Evolutionary conservation across 495 filamentous ascomycete species (phyloP), one percentile per base, ranked within the genome.

Genomic region (Penicillium soppii): DNA sequence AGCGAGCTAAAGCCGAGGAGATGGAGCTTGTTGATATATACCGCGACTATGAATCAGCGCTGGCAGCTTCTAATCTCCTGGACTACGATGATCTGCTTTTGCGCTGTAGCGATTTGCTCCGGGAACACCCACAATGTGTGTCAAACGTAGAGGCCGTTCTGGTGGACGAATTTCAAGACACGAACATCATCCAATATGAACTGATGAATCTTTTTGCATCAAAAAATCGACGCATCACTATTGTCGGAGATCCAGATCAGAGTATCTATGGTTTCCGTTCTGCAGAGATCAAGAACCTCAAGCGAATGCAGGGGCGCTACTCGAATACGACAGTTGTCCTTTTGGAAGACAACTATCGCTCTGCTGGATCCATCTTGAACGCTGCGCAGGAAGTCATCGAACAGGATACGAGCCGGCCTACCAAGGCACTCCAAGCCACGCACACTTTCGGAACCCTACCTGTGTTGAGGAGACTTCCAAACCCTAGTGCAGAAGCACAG

Each of bases 261-360:
- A 96, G 92, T 57, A 99, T 99, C 44, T 99, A 99, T 62, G 89
- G 92, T 5, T 99, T 95, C 75, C 86, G 95, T n/a, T 92, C 90
- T 4, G 95, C 95, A 17, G 94, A 99, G 68, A 92, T 95, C 55
- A 82, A 87, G 64, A 99, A 99, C 64, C 75, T 97, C 30, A 79
- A 81, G 52, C 79, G 86, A 2, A 86, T 99, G 82, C 80, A 88
- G 50, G 71, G 71, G 32, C 82, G 85, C 35, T 97, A 91, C 61
- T 81, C 82, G 0, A 83, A 89, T 36, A 92, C 90, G 1, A 78
- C 88, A 0, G 81, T 92, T 16, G 85, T 97, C 16, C 83, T 90
- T 15, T 75, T 99, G n/a, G 90, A 96, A 60, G 85, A 96, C 48
- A 99, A 97, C 54, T 99, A 99, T 64, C 82, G 95, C 27, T 97